phyloP scores from a whole-genome alignment of 129 eudicot species.

The Calendula officinalis region DNA sequence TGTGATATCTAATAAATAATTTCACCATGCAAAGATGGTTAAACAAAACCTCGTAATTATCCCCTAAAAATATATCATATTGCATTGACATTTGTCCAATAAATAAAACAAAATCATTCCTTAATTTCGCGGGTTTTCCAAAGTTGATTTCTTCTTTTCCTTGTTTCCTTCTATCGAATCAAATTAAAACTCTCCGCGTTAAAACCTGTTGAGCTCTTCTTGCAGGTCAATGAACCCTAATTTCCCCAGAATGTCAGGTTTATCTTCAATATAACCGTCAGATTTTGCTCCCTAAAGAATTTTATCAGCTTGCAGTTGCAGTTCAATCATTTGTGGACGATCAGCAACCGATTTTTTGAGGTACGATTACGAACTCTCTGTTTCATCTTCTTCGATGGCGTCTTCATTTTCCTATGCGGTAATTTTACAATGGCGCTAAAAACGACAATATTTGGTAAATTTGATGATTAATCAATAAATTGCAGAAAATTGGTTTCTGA shows the following conservation, averaged over 20 bases:
- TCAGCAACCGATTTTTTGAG: slow-evolving; percentile 14
- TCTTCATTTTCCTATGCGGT: neutral
- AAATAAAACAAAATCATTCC: neutral
- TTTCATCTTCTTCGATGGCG: slow-evolving; percentile 4
- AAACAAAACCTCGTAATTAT: too few species aligned
- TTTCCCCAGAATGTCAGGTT: slow-evolving; percentile 1
- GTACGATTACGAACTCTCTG: slow-evolving; percentile 17
- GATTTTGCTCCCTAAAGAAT: neutral
- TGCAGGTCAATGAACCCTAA: slow-evolving; percentile 22
- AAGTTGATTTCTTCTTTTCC: slow-evolving; percentile 30
- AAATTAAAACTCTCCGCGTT: slow-evolving; percentile 12
- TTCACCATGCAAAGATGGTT: too few species aligned
- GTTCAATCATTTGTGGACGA: slow-evolving; percentile 11
- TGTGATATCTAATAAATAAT: too few species aligned
- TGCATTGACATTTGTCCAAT: neutral
- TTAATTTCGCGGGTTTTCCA: slow-evolving; percentile 25
- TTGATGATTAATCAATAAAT: slow-evolving; percentile 5
- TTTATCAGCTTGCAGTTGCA: slow-evolving; percentile 10
- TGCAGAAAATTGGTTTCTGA: too few species aligned
- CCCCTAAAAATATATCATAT: neutral
- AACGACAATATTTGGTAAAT: neutral
- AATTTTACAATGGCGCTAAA: slow-evolving; percentile 3
- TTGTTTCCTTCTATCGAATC: slow-evolving; percentile 30
- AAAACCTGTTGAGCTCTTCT: slow-evolving; percentile 18
- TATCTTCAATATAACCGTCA: slow-evolving; percentile 4